Base-by-base conservation (phyloP, 2,329 filamentous ascomycete species). In the Penicillium psychrosexuale region DNA sequence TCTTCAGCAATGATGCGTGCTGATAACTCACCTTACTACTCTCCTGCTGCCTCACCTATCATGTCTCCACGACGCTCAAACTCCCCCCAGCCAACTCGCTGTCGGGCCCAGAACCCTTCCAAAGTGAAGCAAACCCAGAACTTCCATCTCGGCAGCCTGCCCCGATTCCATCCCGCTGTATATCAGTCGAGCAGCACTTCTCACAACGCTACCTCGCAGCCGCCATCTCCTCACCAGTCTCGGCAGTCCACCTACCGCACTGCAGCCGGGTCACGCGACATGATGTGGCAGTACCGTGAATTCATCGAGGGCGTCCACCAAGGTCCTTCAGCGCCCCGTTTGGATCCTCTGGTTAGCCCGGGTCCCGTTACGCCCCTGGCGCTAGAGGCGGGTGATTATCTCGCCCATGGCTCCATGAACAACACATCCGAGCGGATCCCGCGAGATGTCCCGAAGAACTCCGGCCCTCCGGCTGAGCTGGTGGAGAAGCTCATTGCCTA, bases 81-180 rank as follows among this genome's bases (percentile, higher is more conserved):
- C 34, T 73, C 75, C 3, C 70, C 73, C 15, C 72, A 74, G 55
- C 66, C 72, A 5, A 59, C 69, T 12, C 67, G 66, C 36, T 59
- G 69, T 36, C 66, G 68, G 24, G 55, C 63, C 24, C 69, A 73
- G 44, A 69, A 66, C 37, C 54, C 66, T 24, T 53, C 71, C 50
- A 75, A 76, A 60, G 61, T 71, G 51, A 75, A 76, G 59, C 63
- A 70, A n/a, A 63, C 66, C 13, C 66, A 72, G 13, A 61, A 66
- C 27, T 70, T 76, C 62, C 69, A 75, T 44, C 70, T 78, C 12
- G 69, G 68, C 42, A 74, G 61, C 44, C 66, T 78, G 17, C 76
- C 76, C n/a, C 71, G 75, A 28, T 78, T 76, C 59, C 76, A 78
- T 61, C 76, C 77, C 1, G 71, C 75, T 9, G 72, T 76, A 53